Evolutionary conservation across 2,329 filamentous ascomycete species (phyloP).

Genomic region (Diaporthe australafricana): DNA sequence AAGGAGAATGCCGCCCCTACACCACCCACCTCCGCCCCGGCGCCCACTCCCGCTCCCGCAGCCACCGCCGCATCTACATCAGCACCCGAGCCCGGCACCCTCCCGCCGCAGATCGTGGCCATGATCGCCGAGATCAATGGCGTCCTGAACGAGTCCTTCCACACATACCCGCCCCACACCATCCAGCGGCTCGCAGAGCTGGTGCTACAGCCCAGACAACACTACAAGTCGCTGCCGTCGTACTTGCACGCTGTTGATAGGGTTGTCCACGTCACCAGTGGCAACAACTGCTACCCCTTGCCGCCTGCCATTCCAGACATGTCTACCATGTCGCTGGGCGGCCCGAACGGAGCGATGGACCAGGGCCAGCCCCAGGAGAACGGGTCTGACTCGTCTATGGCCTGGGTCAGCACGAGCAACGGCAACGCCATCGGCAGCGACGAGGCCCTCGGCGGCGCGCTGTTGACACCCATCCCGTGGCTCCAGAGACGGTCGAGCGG

Average conservation of each 20-base stretch:
- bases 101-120: constrained; percentile 73
- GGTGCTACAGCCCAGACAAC: constrained; percentile 77
- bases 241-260: constrained; percentile 94
- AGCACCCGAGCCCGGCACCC: constrained; percentile 53
- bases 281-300: constrained; percentile 83
- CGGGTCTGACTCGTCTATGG: constrained; percentile 56
- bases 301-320: constrained; percentile 73
- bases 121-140: constrained; percentile 71
- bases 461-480: constrained; percentile 96
- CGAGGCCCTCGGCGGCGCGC: constrained; percentile 87
- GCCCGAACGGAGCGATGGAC: constrained; percentile 74
- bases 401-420: constrained; percentile 51
- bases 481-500: constrained; percentile 59
- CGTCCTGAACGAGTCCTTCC: constrained; percentile 75
- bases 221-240: constrained; percentile 84
- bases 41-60: constrained; percentile 48
- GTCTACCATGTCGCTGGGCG: constrained; percentile 71
- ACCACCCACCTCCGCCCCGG: constrained; percentile 41
- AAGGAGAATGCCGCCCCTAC: constrained; percentile 74
- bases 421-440: constrained; percentile 74
- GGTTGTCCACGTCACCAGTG: constrained; percentile 89
- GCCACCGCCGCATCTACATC: constrained; percentile 53
- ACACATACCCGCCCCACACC: constrained; percentile 85
- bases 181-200: constrained; percentile 93
- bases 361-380: constrained; percentile 47